phyloP scores from a whole-genome alignment of 2,329 filamentous ascomycete genomes.

The Beauveria medogensis region DNA sequence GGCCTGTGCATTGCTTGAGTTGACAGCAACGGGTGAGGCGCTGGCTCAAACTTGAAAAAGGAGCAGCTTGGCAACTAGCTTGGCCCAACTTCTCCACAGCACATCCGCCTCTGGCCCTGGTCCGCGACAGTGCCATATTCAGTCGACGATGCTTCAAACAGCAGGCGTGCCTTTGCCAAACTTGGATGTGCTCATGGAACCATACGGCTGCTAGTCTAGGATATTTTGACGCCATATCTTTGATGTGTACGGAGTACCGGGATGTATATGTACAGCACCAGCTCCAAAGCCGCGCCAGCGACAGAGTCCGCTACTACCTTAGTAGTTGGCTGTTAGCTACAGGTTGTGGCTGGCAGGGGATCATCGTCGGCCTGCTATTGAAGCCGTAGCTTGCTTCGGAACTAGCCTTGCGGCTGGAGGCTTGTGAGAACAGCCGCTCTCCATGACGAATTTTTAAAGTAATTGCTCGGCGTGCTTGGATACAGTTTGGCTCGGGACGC shows the following conservation, averaged over 20 bases:
- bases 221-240: conserved; percentile 6
- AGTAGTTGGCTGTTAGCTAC: too few species aligned
- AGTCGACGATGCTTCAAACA: not conserved
- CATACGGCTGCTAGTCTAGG: not conserved
- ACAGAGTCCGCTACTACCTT: not conserved
- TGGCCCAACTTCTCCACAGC: not conserved
- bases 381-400: not conserved
- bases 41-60: not conserved
- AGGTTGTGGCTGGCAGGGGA: not conserved
- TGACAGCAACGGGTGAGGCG: not conserved
- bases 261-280: conserved; percentile 2
- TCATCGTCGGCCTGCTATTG: not conserved
- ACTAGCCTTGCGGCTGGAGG: not conserved
- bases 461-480: not conserved
- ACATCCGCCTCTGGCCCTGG: not conserved
- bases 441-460: not conserved
- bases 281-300: not conserved
- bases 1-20: not conserved
- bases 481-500: not conserved
- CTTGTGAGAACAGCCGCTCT: not conserved
- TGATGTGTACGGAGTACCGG: not conserved
- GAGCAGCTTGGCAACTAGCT: not conserved
- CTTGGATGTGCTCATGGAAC: not conserved
- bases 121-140: not conserved
- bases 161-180: not conserved